Evolutionary conservation across 176 grass and related monocot species (phyloP), one percentile per base, ranked within the genome.

Genomic region (Eleusine coracana): DNA sequence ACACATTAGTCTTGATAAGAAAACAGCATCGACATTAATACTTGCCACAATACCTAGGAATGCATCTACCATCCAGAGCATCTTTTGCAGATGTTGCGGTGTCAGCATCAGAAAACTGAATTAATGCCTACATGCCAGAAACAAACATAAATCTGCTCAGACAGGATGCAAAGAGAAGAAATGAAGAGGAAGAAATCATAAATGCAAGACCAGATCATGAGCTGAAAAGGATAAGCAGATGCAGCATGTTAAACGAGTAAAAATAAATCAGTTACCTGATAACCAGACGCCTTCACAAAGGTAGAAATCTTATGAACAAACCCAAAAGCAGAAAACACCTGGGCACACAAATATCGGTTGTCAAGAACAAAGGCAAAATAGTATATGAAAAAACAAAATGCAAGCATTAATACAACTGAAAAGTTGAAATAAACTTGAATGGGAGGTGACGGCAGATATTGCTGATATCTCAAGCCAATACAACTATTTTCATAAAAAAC

Each of bases 271-370:
- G 36, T 85, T 25, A 98, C 96, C 96, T 98, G 96, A 92, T 93
- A 93, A 60, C 96, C 92, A 83, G 92, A 91, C 66, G 96, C 82
- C 78, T 98, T 98, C 86, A 93, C 96, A 87, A 98, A 98, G 34
- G 96, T 98, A 82, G 96, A 89, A 68, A 98, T 98, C 87, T 98
- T 98, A 77, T 98, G 96, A 83, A 98, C 96, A 87, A 93, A 98
- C 58, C 96, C 96, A 83, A 95, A 98, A 83, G 96, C 89, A 59
- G 96, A 98, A 85, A 98, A 98, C 70, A 98, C 96, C 96, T 98
- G 80, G 13, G 46, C 56, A 88, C 63, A 88, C 8, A 64, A 68
- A 82, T 25, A 70, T 66, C 18, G 6, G 23, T 39, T 54, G 61
- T 79, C 66, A 82, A 85, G 49, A 84, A 4, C 10, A 77, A 17